Evolutionary conservation across 179 eudicot species (phyloP).

Genomic region (Silene coronaria): DNA sequence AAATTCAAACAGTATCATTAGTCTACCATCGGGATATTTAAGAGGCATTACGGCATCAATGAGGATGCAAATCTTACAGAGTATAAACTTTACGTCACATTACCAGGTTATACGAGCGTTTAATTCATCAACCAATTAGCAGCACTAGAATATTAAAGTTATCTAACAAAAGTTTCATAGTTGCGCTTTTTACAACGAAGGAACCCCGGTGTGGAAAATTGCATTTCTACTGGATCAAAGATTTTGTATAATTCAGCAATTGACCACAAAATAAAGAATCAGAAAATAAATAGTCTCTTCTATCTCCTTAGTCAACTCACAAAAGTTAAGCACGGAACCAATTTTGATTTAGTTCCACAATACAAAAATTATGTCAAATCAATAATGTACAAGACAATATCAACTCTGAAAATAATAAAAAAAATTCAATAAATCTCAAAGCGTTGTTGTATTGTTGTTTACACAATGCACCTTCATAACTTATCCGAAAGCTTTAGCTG

Average conservation of each 20-base stretch:
- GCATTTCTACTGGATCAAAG: no score
- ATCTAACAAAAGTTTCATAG: no score
- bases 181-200: no score
- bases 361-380: neutral
- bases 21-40: neutral
- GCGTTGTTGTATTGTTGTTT: neutral
- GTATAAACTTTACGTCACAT: neutral
- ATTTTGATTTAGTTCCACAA: neutral
- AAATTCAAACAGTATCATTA: neutral
- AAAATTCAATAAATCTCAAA: slow-evolving; percentile 3
- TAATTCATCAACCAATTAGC: no score
- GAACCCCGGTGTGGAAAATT: no score
- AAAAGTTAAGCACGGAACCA: neutral
- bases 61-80: neutral
- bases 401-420: neutral
- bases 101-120: neutral
- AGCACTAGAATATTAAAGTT: neutral
- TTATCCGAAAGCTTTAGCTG: neutral
- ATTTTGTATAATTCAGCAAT: no score
- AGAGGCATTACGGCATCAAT: neutral
- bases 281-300: neutral
- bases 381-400: neutral
- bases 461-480: neutral
- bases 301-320: neutral
- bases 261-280: neutral